These are phyloP conservation scores for Chlamydomonas schloesseri DNA, from an alignment of 139 green algal species.

Conservation along the genomic window DNA sequence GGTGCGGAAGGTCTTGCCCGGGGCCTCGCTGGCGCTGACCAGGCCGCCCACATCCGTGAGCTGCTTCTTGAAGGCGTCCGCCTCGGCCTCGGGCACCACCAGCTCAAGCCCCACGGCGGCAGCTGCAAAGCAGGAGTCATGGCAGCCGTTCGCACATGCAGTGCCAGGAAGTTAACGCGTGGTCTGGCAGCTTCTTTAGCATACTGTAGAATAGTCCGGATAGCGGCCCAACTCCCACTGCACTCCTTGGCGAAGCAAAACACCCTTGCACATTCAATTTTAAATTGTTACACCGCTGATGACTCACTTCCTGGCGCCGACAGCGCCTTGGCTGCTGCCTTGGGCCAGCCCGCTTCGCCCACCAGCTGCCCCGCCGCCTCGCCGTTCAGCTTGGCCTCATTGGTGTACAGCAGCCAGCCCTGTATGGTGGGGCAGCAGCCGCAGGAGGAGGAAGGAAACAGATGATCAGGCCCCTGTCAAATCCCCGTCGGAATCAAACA, in stretches of 20 bases:
- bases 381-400: not conserved
- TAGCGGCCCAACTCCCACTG: too few species aligned
- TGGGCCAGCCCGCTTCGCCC: conserved; percentile 1
- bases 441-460: too few species aligned
- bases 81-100: not conserved
- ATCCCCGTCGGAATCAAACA: too few species aligned
- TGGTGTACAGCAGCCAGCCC: conserved; percentile 32
- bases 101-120: conserved; percentile 37
- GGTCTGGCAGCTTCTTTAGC: too few species aligned
- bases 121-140: too few species aligned
- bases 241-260: too few species aligned
- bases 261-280: too few species aligned
- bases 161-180: too few species aligned
- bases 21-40: not conserved
- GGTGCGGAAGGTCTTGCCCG: conserved; percentile 17
- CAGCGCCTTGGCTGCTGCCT: not conserved
- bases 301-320: not conserved
- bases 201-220: too few species aligned
- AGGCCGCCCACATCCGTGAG: conserved; percentile 5
- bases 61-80: not conserved
- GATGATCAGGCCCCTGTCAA: too few species aligned
- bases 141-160: too few species aligned
- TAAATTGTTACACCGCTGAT: too few species aligned
- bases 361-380: not conserved
- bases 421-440: not conserved